Evolutionary conservation across 2,329 filamentous ascomycete species (phyloP), one percentile per base, ranked within the genome.

Genomic region (Chrysoporthe deuterocubensis): DNA sequence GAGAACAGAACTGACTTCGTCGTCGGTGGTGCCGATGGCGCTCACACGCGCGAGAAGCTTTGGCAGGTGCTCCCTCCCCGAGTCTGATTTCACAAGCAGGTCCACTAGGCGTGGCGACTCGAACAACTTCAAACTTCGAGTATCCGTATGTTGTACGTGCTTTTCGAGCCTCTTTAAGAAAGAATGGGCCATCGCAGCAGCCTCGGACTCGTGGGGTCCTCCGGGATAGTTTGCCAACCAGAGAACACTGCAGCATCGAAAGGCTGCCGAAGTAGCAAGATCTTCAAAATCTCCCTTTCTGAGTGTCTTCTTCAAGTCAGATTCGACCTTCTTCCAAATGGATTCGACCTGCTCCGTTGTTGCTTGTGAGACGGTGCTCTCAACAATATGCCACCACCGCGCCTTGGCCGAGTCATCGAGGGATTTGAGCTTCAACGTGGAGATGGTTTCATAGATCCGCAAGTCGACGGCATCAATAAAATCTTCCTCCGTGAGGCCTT

Each of bases 401-500:
- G 59, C 66, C 54, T 56, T 65, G 40, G 52, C 40, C 14, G 54
- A 61, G 9, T 62, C 66, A 14, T 64, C 54, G 6, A 70, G 46
- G 3, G 48, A 48, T 18, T 70, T 70, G 21, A 70, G 13, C 58
- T 70, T 66, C 13, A 66, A 37, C 7, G 60, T 59, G 18, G 63
- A 76, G 1, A 78, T 72, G 4, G 80, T 70, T 8, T 80, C 76
- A 34, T 81, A 78, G 3, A 85, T 73, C 60, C 75, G 77, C 32
- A 74, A 76, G 6, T 79, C 80, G 1, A 81, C 74, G 2, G 77
- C 78, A 70, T 85, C 82, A 5, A 81, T 74, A 26, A 80, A 82
- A 1, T 80, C 76, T 58, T 84, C 81, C 16, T 75, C 76, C 3
- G 72, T 76, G 7, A 86, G 71, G 3, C 82, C 82, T 32, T 78